A percentile compares a stretch with the other conserved stretches of the same genome.
phyloP scores from a whole-genome alignment of 2,329 filamentous ascomycete genomes.

The Trichophyton simii region DNA sequence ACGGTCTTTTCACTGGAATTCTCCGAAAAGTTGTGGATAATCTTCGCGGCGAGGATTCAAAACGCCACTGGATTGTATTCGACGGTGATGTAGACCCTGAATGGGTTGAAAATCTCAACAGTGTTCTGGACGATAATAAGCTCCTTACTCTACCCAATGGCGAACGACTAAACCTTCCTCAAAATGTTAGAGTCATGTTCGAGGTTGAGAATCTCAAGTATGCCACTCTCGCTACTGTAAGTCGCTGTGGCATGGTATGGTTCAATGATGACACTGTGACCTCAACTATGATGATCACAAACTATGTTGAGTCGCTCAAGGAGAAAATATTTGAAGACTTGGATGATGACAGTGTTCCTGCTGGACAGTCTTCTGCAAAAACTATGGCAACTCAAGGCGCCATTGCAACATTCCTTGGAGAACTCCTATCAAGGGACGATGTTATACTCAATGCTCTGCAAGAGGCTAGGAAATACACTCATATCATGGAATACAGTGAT shows the following conservation, averaged over 20 bases:
- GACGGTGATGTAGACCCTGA: conserved; percentile 98
- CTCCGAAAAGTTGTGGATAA: conserved; percentile 98
- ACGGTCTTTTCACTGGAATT: conserved; percentile 95
- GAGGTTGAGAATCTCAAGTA: conserved; percentile 97
- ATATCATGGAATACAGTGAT: conserved; percentile 97
- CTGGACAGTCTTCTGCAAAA: conserved; percentile 63
- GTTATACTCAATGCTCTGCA: conserved; percentile 69
- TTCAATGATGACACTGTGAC: conserved; percentile 97
- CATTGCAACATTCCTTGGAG: conserved; percentile 65
- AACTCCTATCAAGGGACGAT: conserved; percentile 62
- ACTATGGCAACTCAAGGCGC: conserved; percentile 65
- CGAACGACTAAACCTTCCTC: conserved; percentile 85
- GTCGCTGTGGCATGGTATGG: conserved; percentile 99
- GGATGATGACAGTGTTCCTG: conserved; percentile 75
- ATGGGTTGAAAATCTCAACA: conserved; percentile 99
- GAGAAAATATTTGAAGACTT: conserved; percentile 84
- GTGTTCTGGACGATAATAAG: conserved; percentile 98
- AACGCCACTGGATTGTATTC: conserved; percentile 98
- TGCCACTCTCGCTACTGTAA: conserved; percentile 94
- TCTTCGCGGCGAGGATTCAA: conserved; percentile 87
- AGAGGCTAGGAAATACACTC: conserved; percentile 64
- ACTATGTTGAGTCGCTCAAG: conserved; percentile 76
- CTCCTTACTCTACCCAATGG: conserved; percentile 92
- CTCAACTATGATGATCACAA: conserved; percentile 77
- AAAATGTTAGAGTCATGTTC: conserved; percentile 98